Base-by-base conservation (phyloP, 257 asterid genomes). In the Penstemon eatonii region DNA sequence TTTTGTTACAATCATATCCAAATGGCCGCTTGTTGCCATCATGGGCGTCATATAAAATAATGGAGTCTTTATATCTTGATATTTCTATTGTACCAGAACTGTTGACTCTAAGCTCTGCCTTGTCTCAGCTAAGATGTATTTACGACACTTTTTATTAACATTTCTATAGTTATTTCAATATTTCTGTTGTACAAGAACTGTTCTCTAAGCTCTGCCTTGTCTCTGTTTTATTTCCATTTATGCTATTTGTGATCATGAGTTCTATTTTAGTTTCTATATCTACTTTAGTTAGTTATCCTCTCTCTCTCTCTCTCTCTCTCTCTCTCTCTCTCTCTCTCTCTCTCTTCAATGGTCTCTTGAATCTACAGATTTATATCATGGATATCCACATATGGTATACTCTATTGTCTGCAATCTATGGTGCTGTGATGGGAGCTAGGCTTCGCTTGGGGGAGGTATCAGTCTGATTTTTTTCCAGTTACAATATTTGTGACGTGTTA, bases 371-470 rank as follows among this genome's bases (percentile, higher is more conserved):
- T 39, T 93, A 93, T 82, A 51, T 90, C 62, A 93, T 93, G 99
- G 99, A 93, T 81, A 86, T 90, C 74, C 96, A 93, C 82, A 93
- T 93, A 37, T 93, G 96, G 96, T 90, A 93, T 72, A 93, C 94
- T 60, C 67, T 93, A 44, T 71, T 93, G 56, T 90, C 99, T 83
- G 99, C 99, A 63, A 82, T 90, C 56, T 83, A 90, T 87, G 99
- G 99, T 44, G 99, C 96, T 62, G 95, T 93, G 68, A 93, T 87
- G 95, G 99, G 99, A 71, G 96, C 99, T 6, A 86, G 95, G 76
- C 81, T 84, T 76, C 97, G 99, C 50, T 72, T 93, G 56, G 99
- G 99, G 67, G 99, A 93, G 98, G 98, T 93, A 84, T 19, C 47
- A 39, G 4, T 61, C 58, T 63, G 49, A 13, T 53, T 73, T 69